Evolutionary conservation across 1,139 yeast genomes (phyloP), one percentile per base, ranked within the genome.

Genomic region (Saccharomyces pastorianus): DNA sequence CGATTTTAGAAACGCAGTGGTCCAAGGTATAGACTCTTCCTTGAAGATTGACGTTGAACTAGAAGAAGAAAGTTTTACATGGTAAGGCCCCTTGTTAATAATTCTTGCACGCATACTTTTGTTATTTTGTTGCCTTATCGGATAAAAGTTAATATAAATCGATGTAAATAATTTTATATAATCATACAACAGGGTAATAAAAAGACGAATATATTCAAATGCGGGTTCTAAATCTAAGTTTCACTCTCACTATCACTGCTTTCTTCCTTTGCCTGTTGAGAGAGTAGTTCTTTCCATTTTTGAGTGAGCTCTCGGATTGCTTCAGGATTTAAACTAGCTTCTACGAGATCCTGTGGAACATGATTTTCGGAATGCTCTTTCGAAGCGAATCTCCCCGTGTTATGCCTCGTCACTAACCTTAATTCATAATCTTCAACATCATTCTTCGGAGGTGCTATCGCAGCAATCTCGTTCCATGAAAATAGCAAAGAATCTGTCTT

Each of bases 341-440:
- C 95, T 4, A 93, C 85, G 31, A 95, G 82, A 63, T 93, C 99
- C 53, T 81, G 76, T 0, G 99, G 99, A 2, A 93, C 96, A 64
- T 87, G 91, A 66, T 85, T 89, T 64, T 91, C 96, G 2, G 95
- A 82, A 66, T 88, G 93, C 54, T 89, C 96, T 61, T 85, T 87
- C 0, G 83, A 73, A 0, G 88, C 85, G 72, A 90, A 88, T 32
- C 93, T 75, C 0, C 88, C 85, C 28, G 86, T 76, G 56, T 85
- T 83, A 47, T 82, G 81, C 61, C 81, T 79, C 2, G 83, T 77
- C 11, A 93, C 84, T 11, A 91, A 69, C 47, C 98, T 73, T n/a
- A 91, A 67, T 50, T 82, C 84, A 34, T 75, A 76, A 5, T 66
- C 72, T 50, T 68, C 64, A 11, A 71, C 75, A 2, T 5, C 44